phyloP scores from a whole-genome alignment of 2,329 filamentous ascomycete species.

The Penicillium sp. region DNA sequence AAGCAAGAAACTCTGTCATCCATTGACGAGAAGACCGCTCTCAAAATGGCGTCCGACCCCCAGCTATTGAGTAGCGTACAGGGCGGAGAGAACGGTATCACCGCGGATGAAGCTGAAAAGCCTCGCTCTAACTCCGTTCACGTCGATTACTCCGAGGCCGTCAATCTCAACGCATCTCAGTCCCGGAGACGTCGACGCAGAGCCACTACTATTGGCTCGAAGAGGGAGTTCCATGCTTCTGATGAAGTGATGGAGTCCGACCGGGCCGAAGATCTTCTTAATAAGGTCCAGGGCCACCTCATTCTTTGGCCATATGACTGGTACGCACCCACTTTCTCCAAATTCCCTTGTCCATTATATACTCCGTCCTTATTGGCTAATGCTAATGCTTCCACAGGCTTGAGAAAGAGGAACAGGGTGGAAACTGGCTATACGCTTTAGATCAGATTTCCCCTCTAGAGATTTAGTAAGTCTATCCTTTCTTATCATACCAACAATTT shows the following conservation, averaged over 20 bases:
- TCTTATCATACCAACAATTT: no score
- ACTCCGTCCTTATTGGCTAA: not conserved
- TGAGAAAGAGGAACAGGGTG: slow-evolving; percentile 84
- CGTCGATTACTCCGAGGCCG: slow-evolving; percentile 46
- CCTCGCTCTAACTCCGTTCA: slow-evolving; percentile 34
- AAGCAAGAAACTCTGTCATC: slow-evolving; percentile 37
- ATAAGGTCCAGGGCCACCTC: slow-evolving; percentile 82
- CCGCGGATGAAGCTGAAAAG: slow-evolving; percentile 37
- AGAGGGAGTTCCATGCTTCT: slow-evolving; percentile 54
- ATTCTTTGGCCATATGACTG: slow-evolving; percentile 97
- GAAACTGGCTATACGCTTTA: slow-evolving; percentile 96
- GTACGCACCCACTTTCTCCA: slow-evolving; percentile 41
- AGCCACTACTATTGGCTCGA: slow-evolving; percentile 52
- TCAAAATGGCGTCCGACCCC: slow-evolving; percentile 34
- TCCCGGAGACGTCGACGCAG: slow-evolving; percentile 46
- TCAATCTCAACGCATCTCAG: slow-evolving; percentile 44
- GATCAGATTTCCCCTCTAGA: slow-evolving; percentile 95
- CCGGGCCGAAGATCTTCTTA: slow-evolving; percentile 81
- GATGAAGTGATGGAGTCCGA: slow-evolving; percentile 77
- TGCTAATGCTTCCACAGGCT: slow-evolving; percentile 56
- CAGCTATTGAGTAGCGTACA: slow-evolving; percentile 26
- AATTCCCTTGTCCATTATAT: not conserved
- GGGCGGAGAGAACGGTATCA: slow-evolving; percentile 30
- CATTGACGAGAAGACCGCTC: slow-evolving; percentile 50
- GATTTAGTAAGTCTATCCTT: slow-evolving; percentile 67